Base-by-base conservation (phyloP, 495 filamentous ascomycete species). In the Stereocaulon alpinum region DNA sequence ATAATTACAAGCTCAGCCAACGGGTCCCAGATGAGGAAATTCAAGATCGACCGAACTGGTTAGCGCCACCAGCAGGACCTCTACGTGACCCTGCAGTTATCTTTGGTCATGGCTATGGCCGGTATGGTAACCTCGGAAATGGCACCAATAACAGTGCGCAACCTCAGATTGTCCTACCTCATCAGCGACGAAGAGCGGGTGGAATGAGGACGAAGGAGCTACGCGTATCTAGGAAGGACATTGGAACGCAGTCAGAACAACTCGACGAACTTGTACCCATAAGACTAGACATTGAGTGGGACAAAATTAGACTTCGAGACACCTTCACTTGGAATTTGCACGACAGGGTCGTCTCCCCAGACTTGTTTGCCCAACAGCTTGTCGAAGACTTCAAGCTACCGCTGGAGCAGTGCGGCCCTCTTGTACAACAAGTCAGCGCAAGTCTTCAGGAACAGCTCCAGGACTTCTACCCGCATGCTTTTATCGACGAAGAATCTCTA, bases 281-380 rank as follows among this genome's bases (percentile, higher is more conserved):
- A 41, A 80, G 93, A 42, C 74, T 98, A 47, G 93, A 98, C 62
- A 89, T 97, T 48, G 94, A 98, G 64, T 90, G 86, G 80, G 91
- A 96, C 60, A 94, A 94, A 73, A 82, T 96, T 64, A 92, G 95
- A 73, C 81, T 98, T 61, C 85, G 93, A 66, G 93, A 98, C 72
- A 98, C 93, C 10, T 96, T 98, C 66, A 98, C 93, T 20, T 98
- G 91, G 89, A 98, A 97, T 70, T 82, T 98, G 54, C 89, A 96
- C 68, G 93, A 98, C 66, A 82, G 89, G 52, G 81, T 90, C 24
- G 80, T 93, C 6, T 78, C 81, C 15, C 79, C 84, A 37, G 88
- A 93, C 18, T 59, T 89, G 24, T 96, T 97, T 71, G 89, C 91
- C 0, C 81, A 88, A 60, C 87, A 92, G 71, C 76, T 97, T 18